Base-by-base conservation (phyloP, 23 red algal genomes). In the Cyanidiococcus yangmingshanensis region DNA sequence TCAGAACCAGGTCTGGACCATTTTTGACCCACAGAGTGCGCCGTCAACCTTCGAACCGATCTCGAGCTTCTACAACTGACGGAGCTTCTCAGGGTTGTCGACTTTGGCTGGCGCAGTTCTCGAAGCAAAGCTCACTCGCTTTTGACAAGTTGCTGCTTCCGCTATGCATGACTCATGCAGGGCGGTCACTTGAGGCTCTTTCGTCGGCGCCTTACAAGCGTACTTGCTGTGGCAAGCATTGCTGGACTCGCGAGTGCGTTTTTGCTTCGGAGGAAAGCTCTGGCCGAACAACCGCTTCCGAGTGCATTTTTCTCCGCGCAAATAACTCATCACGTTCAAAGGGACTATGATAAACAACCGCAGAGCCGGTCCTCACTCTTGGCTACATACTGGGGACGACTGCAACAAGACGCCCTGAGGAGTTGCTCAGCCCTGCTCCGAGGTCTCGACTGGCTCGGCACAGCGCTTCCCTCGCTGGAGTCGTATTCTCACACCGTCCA, bases 371-470 rank as follows among this genome's bases (percentile, higher is more conserved):
- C n/a, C n/a, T n/a, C n/a, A n/a, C n/a, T n/a, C n/a, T n/a, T n/a
- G n/a, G n/a, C n/a, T n/a, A n/a, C n/a, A n/a, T n/a, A n/a, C n/a
- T n/a, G n/a, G 7, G 21, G 45, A 21, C 45, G 45, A 54, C 45
- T 54, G 21, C 7, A 21, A 21, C 45, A 21, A 15, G 12, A 54
- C 45, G 45, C 45, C 21, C 45, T 54, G 7, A 7, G 21, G 7
- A 21, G 45, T 21, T 54, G 45, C 45, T 54, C 45, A 21, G 45
- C 45, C 7, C 12, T 21, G 45, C n/a, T 71, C 16, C 63, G 63
- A 25, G 63, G 63, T 25, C 63, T 71, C n/a, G 63, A 71, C n/a
- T 71, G 63, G 63, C 63, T 71, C 7, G 63, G 63, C 63, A 7
- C 27, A 12, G 63, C 32, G 63, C 16, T 35, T 7, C n/a, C 63